Evolutionary conservation across 2,329 filamentous ascomycete genomes (phyloP), one percentile per base, ranked within the genome.

Genomic region (Macrophomina tecta): DNA sequence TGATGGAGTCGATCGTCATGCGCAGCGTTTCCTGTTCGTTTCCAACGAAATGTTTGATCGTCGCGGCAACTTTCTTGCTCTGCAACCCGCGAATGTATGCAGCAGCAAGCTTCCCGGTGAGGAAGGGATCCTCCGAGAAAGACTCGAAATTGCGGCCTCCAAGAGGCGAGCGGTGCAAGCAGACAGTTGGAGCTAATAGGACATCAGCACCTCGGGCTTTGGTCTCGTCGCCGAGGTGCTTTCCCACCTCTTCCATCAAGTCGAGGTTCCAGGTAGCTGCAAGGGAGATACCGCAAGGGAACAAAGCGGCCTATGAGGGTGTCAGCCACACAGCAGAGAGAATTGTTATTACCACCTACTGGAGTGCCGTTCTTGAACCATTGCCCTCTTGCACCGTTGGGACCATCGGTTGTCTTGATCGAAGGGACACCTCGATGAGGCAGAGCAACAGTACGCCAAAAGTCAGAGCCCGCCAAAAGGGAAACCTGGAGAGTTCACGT

Each of bases 111-210:
- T 89, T 90, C 38, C 91, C 91, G 0, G 91, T 92, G 5, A 96
- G 83, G 9, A 90, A 85, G 0, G 92, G 92, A 71, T 95, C 92
- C 76, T 95, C 92, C 0, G 91, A 93, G 76, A 93, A 95, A 0
- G 91, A 93, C 78, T 96, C 92, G 71, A 95, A 96, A 70, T 93
- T 93, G 68, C 92, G 86, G 18, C 92, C 92, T n/a, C 92, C 92
- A 0, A 95, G 83, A 0, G 92, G 92, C 60, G 91, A 91, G 16
- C 92, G 87, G 73, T 95, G 92, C 83, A 93, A 90, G 80, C 92
- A 93, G 40, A 93, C 89, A 0, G 91, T 94, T 2, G 91, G 91
- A 0, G 89, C 91, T 8, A 94, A 84, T 4, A 94, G 82, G 40
- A 94, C 85, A 68, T 93, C 85, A 34, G 90, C 89, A 5, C 90